Evolutionary conservation across 176 grass and related monocot species (phyloP).

Genomic region (Juncus effusus): DNA sequence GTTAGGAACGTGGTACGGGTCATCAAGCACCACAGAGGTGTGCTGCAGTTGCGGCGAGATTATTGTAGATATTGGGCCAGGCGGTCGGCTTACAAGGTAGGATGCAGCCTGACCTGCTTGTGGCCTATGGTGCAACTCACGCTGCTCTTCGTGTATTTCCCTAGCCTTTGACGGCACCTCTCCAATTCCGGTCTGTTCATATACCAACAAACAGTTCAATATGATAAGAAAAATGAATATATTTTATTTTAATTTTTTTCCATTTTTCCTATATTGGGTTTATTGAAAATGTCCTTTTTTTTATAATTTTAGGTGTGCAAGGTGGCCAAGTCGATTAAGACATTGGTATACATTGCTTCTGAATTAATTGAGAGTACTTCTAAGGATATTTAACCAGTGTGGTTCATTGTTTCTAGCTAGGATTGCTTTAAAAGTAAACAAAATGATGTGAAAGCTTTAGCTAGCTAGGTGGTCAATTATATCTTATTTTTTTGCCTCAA

Average conservation of each 20-base stretch:
- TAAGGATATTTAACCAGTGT: constrained; percentile 17
- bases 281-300: background rate
- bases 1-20: constrained; percentile 65
- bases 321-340: constrained; percentile 31
- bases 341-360: constrained; percentile 19
- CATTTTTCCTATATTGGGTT: background rate
- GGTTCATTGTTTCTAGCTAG: constrained; percentile 20
- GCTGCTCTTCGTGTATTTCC: constrained; percentile 38
- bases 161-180: constrained; percentile 52
- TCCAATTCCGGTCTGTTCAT: constrained; percentile 52
- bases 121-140: constrained; percentile 36
- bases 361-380: constrained; percentile 17
- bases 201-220: background rate
- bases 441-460: constrained; percentile 72
- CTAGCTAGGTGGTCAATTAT: constrained; percentile 46
- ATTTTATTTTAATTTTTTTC: background rate
- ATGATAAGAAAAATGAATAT: background rate
- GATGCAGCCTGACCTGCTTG: constrained; percentile 31
- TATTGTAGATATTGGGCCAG: constrained; percentile 55
- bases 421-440: constrained; percentile 73
- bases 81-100: constrained; percentile 57
- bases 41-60: constrained; percentile 56
- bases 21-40: constrained; percentile 54
- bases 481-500: constrained; percentile 40
- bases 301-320: constrained; percentile 25